These are phyloP conservation scores for Fonsecaea nubica DNA, from an alignment of 2,329 filamentous ascomycete species.

Conservation along the genomic window DNA sequence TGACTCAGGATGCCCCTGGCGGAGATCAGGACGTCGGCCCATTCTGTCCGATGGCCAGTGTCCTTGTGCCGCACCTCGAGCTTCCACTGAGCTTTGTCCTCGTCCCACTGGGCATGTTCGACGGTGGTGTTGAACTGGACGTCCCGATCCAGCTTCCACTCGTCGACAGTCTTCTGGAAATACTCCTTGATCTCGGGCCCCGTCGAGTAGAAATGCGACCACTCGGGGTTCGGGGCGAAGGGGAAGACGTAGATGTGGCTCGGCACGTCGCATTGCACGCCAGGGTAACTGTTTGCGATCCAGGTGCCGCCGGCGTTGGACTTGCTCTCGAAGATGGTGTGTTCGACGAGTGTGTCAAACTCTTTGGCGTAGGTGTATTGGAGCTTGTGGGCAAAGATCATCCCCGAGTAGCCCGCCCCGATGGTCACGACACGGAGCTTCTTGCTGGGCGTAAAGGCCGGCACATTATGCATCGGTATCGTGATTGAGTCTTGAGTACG, in stretches of 20 bases:
- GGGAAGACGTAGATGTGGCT: conserved; percentile 67
- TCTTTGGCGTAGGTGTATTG: conserved; percentile 45
- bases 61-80: conserved; percentile 26
- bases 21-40: conserved; percentile 61
- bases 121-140: conserved; percentile 46
- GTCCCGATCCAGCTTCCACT: conserved; percentile 50
- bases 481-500: conserved; percentile 2
- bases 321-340: conserved; percentile 53
- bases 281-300: conserved; percentile 52
- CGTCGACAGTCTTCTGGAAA: conserved; percentile 48
- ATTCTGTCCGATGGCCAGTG: conserved; percentile 21
- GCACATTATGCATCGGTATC: conserved; percentile 18
- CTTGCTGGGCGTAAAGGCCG: conserved; percentile 18
- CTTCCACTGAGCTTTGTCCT: conserved; percentile 19
- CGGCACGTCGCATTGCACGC: conserved; percentile 67
- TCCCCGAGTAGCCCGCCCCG: conserved; percentile 51
- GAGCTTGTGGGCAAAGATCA: conserved; percentile 48
- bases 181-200: conserved; percentile 54
- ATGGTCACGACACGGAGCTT: conserved; percentile 36
- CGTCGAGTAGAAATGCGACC: conserved; percentile 51
- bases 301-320: conserved; percentile 51
- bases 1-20: conserved; percentile 55
- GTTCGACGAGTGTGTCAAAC: conserved; percentile 45
- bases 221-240: conserved; percentile 53
- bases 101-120: conserved; percentile 6